Evolutionary conservation across 1,139 yeast genomes (phyloP), one percentile per base, ranked within the genome.

Genomic region (Candida labiduridarum): DNA sequence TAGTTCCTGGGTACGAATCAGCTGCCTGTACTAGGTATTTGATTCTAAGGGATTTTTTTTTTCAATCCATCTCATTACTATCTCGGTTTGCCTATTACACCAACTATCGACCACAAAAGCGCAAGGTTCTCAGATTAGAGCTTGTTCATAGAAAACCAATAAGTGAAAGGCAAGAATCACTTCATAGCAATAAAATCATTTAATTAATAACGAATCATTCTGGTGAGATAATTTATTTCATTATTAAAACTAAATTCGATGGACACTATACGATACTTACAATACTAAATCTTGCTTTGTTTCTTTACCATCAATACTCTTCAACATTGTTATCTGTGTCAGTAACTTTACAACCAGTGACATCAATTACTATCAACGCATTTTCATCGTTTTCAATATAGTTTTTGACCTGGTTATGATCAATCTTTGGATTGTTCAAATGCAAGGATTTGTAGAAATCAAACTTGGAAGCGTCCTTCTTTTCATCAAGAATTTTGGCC

Each of bases 331-430:
- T 85, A 48, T 85, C 82, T 14, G 84, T 80, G 61, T 91, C 97
- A 9, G 96, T 88, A n/a, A 90, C 89, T 62, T 86, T 87, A 36
- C 90, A 91, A 38, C 80, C 76, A 39, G 74, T 77, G 46, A 91
- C 76, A 56, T 76, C 78, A 41, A 91, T 84, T 50, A 88, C 72
- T 16, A 91, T 71, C 49, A 90, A 78, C 0, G 85, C 89, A 51
- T 79, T 80, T 49, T 84, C 80, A 18, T 80, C 87, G 46, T 82
- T 82, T 41, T 71, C 72, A 30, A 75, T 69, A 52, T 73, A 75
- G 52, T 69, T 72, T 49, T 68, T 69, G 49, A 89, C 82, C 63
- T 86, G 94, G 29, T 81, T 79, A 54, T 80, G 78, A 16, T 94
- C 96, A 54, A 85, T 87, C 46, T 85, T 85, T 51, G 84, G 80